Base-by-base conservation (phyloP, 2,329 filamentous ascomycete genomes). In the Pseudogymnoascus verrucosus region DNA sequence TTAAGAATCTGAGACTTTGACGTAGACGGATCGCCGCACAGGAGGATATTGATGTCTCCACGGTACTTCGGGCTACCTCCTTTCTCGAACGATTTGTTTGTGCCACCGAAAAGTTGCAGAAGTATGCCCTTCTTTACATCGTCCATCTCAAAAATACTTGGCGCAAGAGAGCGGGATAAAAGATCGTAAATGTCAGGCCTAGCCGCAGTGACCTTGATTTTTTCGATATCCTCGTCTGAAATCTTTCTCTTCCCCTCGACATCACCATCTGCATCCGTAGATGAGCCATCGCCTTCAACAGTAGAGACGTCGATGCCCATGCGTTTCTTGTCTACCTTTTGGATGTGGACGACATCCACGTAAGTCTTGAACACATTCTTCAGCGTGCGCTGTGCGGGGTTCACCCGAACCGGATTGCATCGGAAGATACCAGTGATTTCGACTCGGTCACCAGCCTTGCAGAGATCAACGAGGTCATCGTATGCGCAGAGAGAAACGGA, bases 351-450 rank as follows among this genome's bases (percentile, higher is more conserved):
- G 57, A 93, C 91, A 76, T 99, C 95, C 62, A 99, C 89, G 68
- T 96, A 99, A 0, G 95, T 99, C 81, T 98, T 99, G 83, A 96
- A 96, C 40, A 99, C 86, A 67, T 91, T 90, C 81, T 97, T 98
- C 72, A 98, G 87, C 0, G 91, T 90, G 66, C 95, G 84, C 78
- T 97, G 93, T 19, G 93, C 88, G 21, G 95, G 93, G 73, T 98
- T 99, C 67, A 98, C 87, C 19, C 95, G 89, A 62, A 99, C 92
- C 57, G 93, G 91, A 69, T 90, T 96, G 73, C 92, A 92, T 67
- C 95, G 89, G 84, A 98, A 99, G 70, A 99, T 96, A 71, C 95
- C 95, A 6, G 95, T 99, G 65, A 99, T 88, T 76, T 96, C 89
- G 39, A 99, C 89, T 65, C 95, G 87, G 75, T 99, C 95, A 85